Evolutionary conservation across 352 stramenopile species (phyloP).

Genomic region (Globisporangium cystogenes): DNA sequence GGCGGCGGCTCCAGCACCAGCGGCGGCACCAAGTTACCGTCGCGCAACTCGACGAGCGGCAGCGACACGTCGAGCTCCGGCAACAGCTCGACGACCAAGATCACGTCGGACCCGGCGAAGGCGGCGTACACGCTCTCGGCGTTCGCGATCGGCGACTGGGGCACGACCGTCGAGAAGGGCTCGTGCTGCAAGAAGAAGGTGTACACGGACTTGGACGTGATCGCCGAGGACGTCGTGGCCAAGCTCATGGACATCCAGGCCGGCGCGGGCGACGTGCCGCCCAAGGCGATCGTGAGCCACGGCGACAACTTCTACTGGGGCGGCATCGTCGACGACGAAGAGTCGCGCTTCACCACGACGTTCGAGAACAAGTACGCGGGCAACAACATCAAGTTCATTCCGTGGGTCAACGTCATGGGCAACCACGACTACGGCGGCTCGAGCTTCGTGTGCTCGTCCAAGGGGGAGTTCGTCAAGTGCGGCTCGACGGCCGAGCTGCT

Average conservation of each 20-base stretch:
- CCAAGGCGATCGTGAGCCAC: conserved; percentile 52
- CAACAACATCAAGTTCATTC: conserved; percentile 42
- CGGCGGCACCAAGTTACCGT: not conserved
- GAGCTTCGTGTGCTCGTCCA: conserved; percentile 62
- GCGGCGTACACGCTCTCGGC: conserved; percentile 41
- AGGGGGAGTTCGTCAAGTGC: conserved; percentile 35
- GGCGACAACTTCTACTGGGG: conserved; percentile 85
- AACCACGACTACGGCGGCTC: conserved; percentile 85
- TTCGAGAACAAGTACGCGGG: conserved; percentile 76
- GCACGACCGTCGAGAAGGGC: conserved; percentile 53
- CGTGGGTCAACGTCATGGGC: conserved; percentile 80
- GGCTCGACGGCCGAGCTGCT: conserved; percentile 37
- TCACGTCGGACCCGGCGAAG: conserved; percentile 11
- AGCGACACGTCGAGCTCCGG: not conserved
- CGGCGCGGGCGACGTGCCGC: conserved; percentile 25
- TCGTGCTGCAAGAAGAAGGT: conserved; percentile 58
- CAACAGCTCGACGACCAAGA: not conserved
- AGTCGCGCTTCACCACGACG: conserved; percentile 65
- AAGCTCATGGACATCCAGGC: conserved; percentile 41
- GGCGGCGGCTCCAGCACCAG: conserved; percentile 3
- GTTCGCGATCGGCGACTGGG: conserved; percentile 72
- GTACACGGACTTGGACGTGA: conserved; percentile 61
- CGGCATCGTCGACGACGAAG: conserved; percentile 55
- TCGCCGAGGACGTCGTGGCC: conserved; percentile 65
- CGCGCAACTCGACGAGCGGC: not conserved